Conservation (phyloP, 1,284 basidiomycete genomes). For the Agroathelia rolfsii region DNA sequence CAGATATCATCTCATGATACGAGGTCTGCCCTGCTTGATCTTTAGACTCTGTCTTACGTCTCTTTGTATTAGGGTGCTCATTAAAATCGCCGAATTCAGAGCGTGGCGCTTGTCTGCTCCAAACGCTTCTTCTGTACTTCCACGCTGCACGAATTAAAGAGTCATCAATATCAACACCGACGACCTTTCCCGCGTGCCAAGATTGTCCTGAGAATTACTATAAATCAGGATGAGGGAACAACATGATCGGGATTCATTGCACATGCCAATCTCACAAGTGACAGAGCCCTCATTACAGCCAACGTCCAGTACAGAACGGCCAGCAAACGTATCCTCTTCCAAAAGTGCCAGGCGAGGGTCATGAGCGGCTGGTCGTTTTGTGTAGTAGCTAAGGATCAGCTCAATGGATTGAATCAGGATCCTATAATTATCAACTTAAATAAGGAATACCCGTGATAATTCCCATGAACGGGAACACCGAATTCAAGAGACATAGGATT, state of each 20-base stretch:
- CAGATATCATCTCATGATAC: too few relatives aligned
- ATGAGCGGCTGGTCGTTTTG: constrained; percentile 46
- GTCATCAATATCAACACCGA: constrained; percentile 77
- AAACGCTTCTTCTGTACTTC: constrained; percentile 53
- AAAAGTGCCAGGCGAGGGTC: constrained; percentile 57
- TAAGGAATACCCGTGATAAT: constrained; percentile 65
- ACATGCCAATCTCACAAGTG: constrained; percentile 68
- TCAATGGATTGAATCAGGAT: constrained; percentile 1
- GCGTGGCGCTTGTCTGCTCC: constrained; percentile 49
- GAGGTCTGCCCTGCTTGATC: constrained; percentile 6
- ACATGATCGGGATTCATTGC: background rate
- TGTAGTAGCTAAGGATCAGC: constrained; percentile 50
- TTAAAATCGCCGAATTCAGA: too few relatives aligned
- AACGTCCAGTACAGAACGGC: constrained; percentile 60
- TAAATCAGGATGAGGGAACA: constrained; percentile 5
- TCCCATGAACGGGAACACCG: constrained; percentile 49
- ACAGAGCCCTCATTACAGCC: constrained; percentile 81
- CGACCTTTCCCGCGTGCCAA: constrained; percentile 47
- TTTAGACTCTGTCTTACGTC: too few relatives aligned
- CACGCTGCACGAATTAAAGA: constrained; percentile 61
- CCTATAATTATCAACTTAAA: constrained; percentile 16
- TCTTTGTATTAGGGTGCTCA: too few relatives aligned
- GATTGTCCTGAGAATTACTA: constrained; percentile 40
- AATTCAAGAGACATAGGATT: too few relatives aligned
- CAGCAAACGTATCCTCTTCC: constrained; percentile 39